Evolutionary conservation across 2,329 filamentous ascomycete genomes (phyloP), one percentile per base, ranked within the genome.

Genomic region (Fusarium burgessii): DNA sequence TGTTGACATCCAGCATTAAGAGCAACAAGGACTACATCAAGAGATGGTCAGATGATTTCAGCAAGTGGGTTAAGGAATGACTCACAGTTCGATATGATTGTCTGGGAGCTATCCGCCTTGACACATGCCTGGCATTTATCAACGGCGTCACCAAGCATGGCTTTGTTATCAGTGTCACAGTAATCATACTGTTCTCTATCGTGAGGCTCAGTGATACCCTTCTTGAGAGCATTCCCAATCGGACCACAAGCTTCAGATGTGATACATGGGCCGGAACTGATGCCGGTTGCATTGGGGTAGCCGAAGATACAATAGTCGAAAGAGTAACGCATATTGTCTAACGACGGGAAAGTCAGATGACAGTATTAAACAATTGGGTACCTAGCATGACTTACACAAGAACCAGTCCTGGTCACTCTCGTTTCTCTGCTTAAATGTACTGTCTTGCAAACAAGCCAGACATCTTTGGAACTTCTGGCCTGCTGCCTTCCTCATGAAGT

Each of bases 341-440:
- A 33, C 7, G 4, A 32, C 13, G 23, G 18, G 20, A n/a, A n/a
- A 45, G 32, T 66, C 50, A 62, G 43, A 45, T 38, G 14, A 29
- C 7, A 49, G 13, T 9, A 29, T 12, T 3, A 18, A 7, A 18
- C 9, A 32, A 32, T 10, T 20, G 7, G 11, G 33, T 38, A 12
- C 33, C 15, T 25, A 52, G 29, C 36, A 18, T 38, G n/a, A 79
- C 86, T 79, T 82, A 88, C 87, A 88, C 45, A 89, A 71, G 66
- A 88, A 89, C 87, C 86, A 88, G 50, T 81, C 80, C 66, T 87
- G 85, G 68, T 89, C 87, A 58, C 78, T 88, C 77, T 89, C 86
- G 10, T 63, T 61, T 3, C 82, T 85, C 38, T 84, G 79, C 5
- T 79, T 75, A 65, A 83, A 87, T 13, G 80, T 81, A 77, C 87